Evolutionary conservation across 805 yeast species (phyloP).

Genomic region (Candida loeiensis): DNA sequence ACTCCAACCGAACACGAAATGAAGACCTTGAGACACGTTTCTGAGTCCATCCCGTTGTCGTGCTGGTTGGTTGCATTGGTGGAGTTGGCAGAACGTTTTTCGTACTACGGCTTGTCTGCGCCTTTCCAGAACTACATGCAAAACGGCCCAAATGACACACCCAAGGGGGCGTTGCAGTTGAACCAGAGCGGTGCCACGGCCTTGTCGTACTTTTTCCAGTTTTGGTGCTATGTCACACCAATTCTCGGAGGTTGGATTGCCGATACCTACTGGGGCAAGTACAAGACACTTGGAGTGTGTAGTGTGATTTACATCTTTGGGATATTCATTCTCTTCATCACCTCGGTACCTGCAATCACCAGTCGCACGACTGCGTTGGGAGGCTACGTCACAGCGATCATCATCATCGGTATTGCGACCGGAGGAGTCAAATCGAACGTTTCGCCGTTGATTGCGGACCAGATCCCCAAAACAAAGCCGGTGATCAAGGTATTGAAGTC

Average conservation of each 20-base stretch:
- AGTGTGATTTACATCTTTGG: constrained; percentile 59
- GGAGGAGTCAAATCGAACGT: constrained; percentile 80
- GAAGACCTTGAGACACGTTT: constrained; percentile 48
- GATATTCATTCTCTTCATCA: constrained; percentile 59
- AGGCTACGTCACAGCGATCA: constrained; percentile 56
- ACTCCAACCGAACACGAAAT: constrained; percentile 54
- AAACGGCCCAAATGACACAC: constrained; percentile 37
- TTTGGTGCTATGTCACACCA: constrained; percentile 82
- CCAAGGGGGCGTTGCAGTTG: constrained; percentile 55
- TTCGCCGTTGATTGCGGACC: constrained; percentile 66
- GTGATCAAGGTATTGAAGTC: constrained; percentile 33
- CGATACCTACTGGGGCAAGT: constrained; percentile 72
- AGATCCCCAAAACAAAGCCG: constrained; percentile 39
- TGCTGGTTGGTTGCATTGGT: constrained; percentile 66
- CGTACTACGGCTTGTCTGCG: constrained; percentile 74
- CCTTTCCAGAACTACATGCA: constrained; percentile 81
- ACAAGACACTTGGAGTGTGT: constrained; percentile 61
- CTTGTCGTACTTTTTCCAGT: constrained; percentile 69
- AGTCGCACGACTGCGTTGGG: constrained; percentile 52
- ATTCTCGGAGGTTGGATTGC: constrained; percentile 72
- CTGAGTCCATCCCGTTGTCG: constrained; percentile 50
- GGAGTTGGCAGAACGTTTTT: constrained; percentile 77
- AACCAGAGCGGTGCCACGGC: constrained; percentile 67
- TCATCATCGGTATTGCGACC: constrained; percentile 69
- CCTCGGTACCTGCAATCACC: constrained; percentile 62